Evolutionary conservation across 2,329 filamentous ascomycete genomes (phyloP).

Genomic region (Meredithiella fracta): DNA sequence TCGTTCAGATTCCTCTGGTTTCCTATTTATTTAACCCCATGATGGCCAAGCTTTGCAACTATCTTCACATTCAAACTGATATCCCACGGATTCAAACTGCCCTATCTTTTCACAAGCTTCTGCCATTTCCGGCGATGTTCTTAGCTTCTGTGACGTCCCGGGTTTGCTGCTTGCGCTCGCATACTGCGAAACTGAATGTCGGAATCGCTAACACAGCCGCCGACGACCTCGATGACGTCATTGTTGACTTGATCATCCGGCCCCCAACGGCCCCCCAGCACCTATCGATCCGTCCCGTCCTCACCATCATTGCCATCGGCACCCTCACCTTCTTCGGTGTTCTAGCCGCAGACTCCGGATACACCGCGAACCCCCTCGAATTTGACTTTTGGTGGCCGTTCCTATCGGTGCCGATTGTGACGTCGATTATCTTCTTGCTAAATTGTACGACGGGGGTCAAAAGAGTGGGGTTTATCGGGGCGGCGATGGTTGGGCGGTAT

Average conservation of each 20-base stretch:
- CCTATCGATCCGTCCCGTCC: constrained; percentile 4
- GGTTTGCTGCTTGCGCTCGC: constrained; percentile 2
- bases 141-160: constrained; percentile 1
- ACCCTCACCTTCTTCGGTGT: constrained; percentile 9
- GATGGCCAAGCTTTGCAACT: background rate
- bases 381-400: constrained; percentile 37
- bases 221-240: constrained; percentile 9
- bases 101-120: constrained; percentile 1
- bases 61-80: background rate
- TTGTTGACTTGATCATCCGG: constrained; percentile 7
- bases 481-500: constrained; percentile 29
- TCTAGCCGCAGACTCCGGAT: constrained; percentile 21
- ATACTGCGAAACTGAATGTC: constrained; percentile 2
- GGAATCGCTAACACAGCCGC: background rate
- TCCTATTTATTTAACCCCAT: constrained; percentile 9
- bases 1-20: constrained; percentile 4
- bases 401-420: constrained; percentile 33
- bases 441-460: background rate
- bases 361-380: constrained; percentile 19
- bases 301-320: background rate
- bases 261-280: constrained; percentile 15
- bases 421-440: constrained; percentile 27
- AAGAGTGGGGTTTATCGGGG: background rate
- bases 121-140: constrained; percentile 7
- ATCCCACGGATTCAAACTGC: background rate